These are phyloP conservation scores for Cystobasidium tubakii DNA, from an alignment of 768 basidiomycete species.

Conservation along the genomic window DNA sequence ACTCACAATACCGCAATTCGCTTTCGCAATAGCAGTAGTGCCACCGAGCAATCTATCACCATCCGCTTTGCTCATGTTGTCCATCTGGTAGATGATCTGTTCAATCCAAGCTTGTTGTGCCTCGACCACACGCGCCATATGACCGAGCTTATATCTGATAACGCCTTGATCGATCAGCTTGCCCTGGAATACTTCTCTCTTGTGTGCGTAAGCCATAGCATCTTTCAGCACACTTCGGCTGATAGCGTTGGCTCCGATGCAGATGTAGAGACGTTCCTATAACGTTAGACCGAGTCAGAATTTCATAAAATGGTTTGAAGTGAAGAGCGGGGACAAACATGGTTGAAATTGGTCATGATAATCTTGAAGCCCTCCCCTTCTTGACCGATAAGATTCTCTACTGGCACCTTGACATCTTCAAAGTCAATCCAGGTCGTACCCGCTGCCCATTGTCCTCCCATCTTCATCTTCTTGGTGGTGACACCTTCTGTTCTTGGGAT, in stretches of 20 bases:
- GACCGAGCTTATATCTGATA: slow-evolving; percentile 45
- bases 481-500: slow-evolving; percentile 37
- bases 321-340: slow-evolving; percentile 4
- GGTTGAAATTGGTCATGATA: slow-evolving; percentile 47
- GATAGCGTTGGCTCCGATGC: slow-evolving; percentile 31
- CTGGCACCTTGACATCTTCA: slow-evolving; percentile 47
- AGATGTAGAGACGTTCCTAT: slow-evolving; percentile 39
- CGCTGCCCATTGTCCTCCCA: slow-evolving; percentile 38
- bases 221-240: slow-evolving; percentile 42
- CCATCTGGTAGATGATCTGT: slow-evolving; percentile 39
- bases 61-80: slow-evolving; percentile 37
- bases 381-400: slow-evolving; percentile 46
- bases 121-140: slow-evolving; percentile 43
- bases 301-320: background rate
- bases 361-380: slow-evolving; percentile 45
- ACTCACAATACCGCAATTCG: slow-evolving; percentile 40
- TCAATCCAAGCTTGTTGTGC: slow-evolving; percentile 46
- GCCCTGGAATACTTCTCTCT: slow-evolving; percentile 42
- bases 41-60: slow-evolving; percentile 43
- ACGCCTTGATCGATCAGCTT: slow-evolving; percentile 42
- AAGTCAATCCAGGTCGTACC: slow-evolving; percentile 45
- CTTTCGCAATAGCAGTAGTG: slow-evolving; percentile 44
- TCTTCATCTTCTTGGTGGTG: slow-evolving; percentile 33
- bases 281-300: no score
- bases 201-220: slow-evolving; percentile 38